Conservation (phyloP, 805 yeast species). For the Metschnikowia aberdeeniae region DNA sequence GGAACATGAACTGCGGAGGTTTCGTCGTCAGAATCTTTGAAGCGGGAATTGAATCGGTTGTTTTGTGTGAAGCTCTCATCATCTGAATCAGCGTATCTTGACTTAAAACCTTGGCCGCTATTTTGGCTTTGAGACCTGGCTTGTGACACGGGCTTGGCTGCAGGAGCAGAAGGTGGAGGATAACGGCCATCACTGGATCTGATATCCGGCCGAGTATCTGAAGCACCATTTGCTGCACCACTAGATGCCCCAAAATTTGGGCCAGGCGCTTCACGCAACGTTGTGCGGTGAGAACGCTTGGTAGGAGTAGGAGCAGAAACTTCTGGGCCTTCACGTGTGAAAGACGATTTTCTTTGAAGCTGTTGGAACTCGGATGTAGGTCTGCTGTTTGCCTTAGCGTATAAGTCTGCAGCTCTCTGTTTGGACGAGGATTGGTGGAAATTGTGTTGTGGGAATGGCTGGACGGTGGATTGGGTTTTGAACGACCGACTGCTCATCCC, state of each 20-base stretch:
- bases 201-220: background rate
- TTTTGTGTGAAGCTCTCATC: conserved; percentile 36
- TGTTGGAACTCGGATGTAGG: conserved; percentile 39
- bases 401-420: conserved; percentile 48
- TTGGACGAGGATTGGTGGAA: conserved; percentile 37
- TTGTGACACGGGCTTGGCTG: background rate
- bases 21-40: conserved; percentile 30
- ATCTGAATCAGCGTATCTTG: conserved; percentile 63
- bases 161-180: background rate
- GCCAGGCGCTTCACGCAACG: conserved; percentile 6
- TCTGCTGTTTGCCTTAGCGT: conserved; percentile 47
- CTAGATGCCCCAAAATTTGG: too few species aligned
- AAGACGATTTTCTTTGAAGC: conserved; percentile 50
- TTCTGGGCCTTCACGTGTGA: conserved; percentile 39
- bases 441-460: conserved; percentile 38
- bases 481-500: conserved; percentile 32
- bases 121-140: background rate
- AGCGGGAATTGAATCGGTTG: conserved; percentile 24
- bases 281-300: conserved; percentile 6
- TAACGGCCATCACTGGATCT: background rate
- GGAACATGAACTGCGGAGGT: conserved; percentile 1
- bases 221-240: background rate
- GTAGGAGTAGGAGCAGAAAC: conserved; percentile 1
- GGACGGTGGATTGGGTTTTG: conserved; percentile 20
- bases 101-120: conserved; percentile 30